Percentiles rank a stretch among this genome's conserved stretches.
phyloP scores from a whole-genome alignment of 1,284 basidiomycete species.

The Ustilago hordei region DNA sequence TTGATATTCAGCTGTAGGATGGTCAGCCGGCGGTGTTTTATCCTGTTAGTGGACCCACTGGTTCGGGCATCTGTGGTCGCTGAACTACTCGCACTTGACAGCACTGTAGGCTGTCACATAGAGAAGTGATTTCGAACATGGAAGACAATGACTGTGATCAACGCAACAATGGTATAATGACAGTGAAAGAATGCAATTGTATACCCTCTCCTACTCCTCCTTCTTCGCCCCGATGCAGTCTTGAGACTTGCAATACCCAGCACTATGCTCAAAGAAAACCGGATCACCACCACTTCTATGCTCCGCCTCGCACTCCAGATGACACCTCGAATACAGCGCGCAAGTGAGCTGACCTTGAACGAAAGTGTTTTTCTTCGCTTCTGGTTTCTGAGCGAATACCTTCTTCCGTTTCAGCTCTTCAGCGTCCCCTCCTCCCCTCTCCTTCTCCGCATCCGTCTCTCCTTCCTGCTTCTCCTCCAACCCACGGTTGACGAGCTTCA shows the following conservation, averaged over 20 bases:
- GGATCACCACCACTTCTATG: slow-evolving; percentile 6
- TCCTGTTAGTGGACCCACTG: slow-evolving; percentile 8
- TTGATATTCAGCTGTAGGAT: slow-evolving; percentile 48
- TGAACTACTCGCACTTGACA: neutral
- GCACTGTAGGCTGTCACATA: neutral
- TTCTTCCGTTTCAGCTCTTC: slow-evolving; percentile 2
- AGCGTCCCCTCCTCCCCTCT: neutral
- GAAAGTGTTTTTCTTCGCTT: slow-evolving; percentile 33
- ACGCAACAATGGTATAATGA: no score
- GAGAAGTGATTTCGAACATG: neutral
- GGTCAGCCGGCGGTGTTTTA: slow-evolving; percentile 32
- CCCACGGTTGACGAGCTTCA: slow-evolving; percentile 13
- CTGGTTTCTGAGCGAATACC: slow-evolving; percentile 15
- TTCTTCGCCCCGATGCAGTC: neutral
- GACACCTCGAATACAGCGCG: slow-evolving; percentile 29
- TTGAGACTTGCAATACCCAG: slow-evolving; percentile 25
- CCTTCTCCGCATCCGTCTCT: neutral
- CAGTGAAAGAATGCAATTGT: neutral
- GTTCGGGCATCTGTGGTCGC: slow-evolving; percentile 24
- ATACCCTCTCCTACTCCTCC: neutral
- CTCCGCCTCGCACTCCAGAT: slow-evolving; percentile 19
- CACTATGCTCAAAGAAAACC: slow-evolving; percentile 24
- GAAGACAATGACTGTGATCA: neutral
- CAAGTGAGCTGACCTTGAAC: slow-evolving; percentile 30
- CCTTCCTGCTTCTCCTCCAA: neutral